Conservation (phyloP, 495 filamentous ascomycete genomes). For the Poronia punctata region DNA sequence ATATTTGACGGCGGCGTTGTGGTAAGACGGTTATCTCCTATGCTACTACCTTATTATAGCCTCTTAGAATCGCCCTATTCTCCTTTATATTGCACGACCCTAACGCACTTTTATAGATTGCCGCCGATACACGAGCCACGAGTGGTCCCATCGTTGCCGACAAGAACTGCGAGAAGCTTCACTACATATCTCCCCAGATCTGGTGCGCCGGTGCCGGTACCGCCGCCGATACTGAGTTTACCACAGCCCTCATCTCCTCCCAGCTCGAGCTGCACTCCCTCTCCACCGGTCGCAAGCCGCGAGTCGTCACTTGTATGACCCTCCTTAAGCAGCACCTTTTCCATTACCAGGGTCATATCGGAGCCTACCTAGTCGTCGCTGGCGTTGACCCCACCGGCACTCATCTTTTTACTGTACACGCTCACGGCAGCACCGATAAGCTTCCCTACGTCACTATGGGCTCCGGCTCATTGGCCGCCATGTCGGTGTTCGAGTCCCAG, state of each 20-base stretch:
- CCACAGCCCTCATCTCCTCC: constrained; percentile 95
- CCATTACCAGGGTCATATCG: constrained; percentile 95
- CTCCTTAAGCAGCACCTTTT: constrained; percentile 99
- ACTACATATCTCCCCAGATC: constrained; percentile 98
- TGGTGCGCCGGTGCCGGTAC: constrained; percentile 99
- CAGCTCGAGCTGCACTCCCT: constrained; percentile 95
- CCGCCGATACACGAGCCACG: constrained; percentile 95
- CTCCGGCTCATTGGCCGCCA: constrained; percentile 88
- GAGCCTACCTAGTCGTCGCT: constrained; percentile 95
- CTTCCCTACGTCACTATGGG: constrained; percentile 99
- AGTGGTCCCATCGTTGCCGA: constrained; percentile 97
- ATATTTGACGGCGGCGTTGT: constrained; percentile 95
- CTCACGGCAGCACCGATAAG: constrained; percentile 97
- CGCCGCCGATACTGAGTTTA: constrained; percentile 98
- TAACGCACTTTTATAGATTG: constrained; percentile 51
- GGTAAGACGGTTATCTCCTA: constrained; percentile 45
- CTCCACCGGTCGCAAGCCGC: constrained; percentile 89
- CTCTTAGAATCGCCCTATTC: background rate
- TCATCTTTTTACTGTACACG: constrained; percentile 97
- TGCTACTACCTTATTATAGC: background rate
- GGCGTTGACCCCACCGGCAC: constrained; percentile 94
- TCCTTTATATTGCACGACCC: background rate
- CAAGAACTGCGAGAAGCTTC: constrained; percentile 99
- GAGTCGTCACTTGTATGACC: constrained; percentile 99
- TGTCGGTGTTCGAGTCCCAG: constrained; percentile 95